Percentiles rank a stretch among this genome's conserved stretches.
phyloP scores from a whole-genome alignment of 208 protist genomes.

The Trypanosomatidae sp. region DNA sequence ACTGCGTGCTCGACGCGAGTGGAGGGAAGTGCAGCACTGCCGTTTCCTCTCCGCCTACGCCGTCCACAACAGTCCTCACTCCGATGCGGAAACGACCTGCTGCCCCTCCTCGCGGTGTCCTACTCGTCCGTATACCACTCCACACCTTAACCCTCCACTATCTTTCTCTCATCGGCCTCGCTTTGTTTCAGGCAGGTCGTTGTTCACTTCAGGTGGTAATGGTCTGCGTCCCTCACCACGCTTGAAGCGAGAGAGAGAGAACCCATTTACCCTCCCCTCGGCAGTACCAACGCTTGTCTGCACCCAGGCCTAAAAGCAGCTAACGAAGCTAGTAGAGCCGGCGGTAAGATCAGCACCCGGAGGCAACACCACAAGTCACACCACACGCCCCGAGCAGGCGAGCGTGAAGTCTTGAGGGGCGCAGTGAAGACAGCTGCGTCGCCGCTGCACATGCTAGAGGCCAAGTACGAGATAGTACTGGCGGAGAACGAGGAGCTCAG shows the following conservation, averaged over 20 bases:
- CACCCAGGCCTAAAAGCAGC: not conserved
- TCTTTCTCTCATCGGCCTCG: not conserved
- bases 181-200: not conserved
- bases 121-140: not conserved
- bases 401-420: not conserved
- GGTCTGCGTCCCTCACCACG: not conserved
- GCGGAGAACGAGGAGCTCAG: slow-evolving; percentile 14
- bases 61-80: not conserved
- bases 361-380: not conserved
- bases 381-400: not conserved
- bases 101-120: not conserved
- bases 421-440: not conserved
- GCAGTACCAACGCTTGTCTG: not conserved
- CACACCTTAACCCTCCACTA: not conserved
- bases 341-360: not conserved
- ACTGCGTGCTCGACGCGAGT: not conserved
- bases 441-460: slow-evolving; percentile 3
- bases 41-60: not conserved
- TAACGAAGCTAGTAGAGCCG: not conserved
- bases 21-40: not conserved
- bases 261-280: not conserved
- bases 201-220: not conserved
- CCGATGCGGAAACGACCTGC: not conserved
- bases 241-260: too few relatives aligned
- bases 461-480: slow-evolving; percentile 7